These are phyloP conservation scores for Eucalyptus dawsonii DNA, from an alignment of 345 rosid genomes.

Conservation along the genomic window DNA sequence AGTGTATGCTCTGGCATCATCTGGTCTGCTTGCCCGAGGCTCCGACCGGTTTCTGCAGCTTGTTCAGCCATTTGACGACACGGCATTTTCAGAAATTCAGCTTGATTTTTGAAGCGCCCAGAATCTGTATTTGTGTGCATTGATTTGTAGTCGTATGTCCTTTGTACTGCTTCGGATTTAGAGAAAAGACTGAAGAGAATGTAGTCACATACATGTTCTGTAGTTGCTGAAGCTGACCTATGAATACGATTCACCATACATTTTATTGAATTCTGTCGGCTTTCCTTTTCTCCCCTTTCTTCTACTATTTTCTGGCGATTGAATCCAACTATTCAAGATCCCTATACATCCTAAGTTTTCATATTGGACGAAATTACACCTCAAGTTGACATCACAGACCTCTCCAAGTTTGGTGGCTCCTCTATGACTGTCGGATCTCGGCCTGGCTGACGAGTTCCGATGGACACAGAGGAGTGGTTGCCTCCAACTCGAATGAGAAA, in stretches of 20 bases:
- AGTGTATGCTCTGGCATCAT: background rate
- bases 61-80: background rate
- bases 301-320: background rate
- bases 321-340: background rate
- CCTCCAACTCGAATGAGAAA: background rate
- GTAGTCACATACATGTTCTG: background rate
- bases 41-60: background rate
- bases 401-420: background rate
- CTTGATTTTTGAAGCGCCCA: background rate
- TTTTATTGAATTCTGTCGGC: background rate
- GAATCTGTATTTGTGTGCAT: background rate
- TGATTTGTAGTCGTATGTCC: background rate
- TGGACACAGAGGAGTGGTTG: background rate
- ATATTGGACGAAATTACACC: background rate
- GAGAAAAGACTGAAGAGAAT: background rate
- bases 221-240: background rate
- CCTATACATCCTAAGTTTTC: background rate
- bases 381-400: background rate
- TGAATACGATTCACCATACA: background rate
- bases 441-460: background rate
- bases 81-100: background rate
- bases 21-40: background rate
- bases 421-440: background rate
- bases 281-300: background rate
- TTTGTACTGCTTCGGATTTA: background rate